A percentile compares a stretch with the other conserved stretches of the same genome.
Evolutionary conservation across 148 eudicot species (phyloP).

Genomic region (Pouteria glomerata): DNA sequence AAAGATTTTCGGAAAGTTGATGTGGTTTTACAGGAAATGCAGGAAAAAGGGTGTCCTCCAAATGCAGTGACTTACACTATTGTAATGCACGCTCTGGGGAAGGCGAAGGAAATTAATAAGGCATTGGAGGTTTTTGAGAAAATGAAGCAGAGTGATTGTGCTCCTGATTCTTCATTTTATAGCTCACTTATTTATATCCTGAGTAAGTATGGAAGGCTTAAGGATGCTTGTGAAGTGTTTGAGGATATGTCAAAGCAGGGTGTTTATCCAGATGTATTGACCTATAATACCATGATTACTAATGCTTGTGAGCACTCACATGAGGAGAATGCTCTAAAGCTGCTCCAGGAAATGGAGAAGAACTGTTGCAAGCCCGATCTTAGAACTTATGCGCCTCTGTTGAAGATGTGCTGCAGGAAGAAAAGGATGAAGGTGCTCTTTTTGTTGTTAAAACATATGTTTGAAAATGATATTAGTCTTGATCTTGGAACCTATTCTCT

Average conservation of each 20-base stretch:
- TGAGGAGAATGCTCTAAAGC: conserved; percentile 71
- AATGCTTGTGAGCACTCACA: conserved; percentile 41
- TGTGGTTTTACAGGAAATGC: conserved; percentile 59
- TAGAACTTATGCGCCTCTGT: conserved; percentile 56
- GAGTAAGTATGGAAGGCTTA: conserved; percentile 55
- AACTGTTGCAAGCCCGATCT: conserved; percentile 45
- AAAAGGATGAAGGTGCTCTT: conserved; percentile 73
- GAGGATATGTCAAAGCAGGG: conserved; percentile 61
- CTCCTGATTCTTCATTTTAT: conserved; percentile 54
- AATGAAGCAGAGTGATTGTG: conserved; percentile 55
- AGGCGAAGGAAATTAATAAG: conserved; percentile 59
- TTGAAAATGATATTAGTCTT: conserved; percentile 50
- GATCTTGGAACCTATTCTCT: conserved; percentile 61
- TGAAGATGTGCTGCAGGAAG: conserved; percentile 70
- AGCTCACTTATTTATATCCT: conserved; percentile 52
- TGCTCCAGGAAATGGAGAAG: conserved; percentile 64
- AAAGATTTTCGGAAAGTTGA: conserved; percentile 67
- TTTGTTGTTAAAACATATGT: conserved; percentile 70
- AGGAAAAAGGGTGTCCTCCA: conserved; percentile 50
- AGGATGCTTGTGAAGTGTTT: conserved; percentile 60
- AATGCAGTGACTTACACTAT: conserved; percentile 73
- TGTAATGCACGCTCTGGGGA: conserved; percentile 60
- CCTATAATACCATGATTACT: conserved; percentile 66
- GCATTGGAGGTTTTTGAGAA: conserved; percentile 55
- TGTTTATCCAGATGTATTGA: conserved; percentile 39